Conservation (phyloP, 2,329 filamentous ascomycete species). For the Davidsoniella eucalypti region DNA sequence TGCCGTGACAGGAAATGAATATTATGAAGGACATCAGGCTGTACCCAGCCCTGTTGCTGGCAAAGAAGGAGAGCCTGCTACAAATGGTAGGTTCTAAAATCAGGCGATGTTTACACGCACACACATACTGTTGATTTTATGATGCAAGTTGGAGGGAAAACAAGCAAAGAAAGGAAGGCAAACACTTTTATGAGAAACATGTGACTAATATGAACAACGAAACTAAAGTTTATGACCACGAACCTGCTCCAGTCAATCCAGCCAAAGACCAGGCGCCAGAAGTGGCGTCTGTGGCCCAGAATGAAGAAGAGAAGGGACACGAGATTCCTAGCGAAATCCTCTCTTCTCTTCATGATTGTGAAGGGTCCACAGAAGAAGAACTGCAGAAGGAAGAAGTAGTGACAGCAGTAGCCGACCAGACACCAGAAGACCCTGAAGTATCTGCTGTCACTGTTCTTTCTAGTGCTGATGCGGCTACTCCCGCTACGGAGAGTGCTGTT, state of each 20-base stretch:
- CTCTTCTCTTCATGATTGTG: background rate
- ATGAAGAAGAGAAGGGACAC: too few relatives aligned
- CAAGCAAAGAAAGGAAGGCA: background rate
- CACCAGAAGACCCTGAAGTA: background rate
- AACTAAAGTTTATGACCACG: conserved; percentile 4
- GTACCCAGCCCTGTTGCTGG: background rate
- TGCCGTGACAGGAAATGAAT: background rate
- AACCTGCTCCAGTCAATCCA: background rate
- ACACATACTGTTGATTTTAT: background rate
- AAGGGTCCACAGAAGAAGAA: background rate
- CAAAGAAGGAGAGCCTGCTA: background rate
- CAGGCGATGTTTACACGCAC: too few relatives aligned
- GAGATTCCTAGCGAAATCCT: too few relatives aligned
- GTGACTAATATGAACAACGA: conserved; percentile 5
- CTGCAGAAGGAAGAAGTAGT: background rate
- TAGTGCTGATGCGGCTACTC: too few relatives aligned
- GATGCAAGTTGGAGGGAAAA: background rate
- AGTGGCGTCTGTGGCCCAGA: background rate
- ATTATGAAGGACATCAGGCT: background rate
- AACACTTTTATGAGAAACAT: background rate
- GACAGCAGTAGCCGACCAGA: background rate
- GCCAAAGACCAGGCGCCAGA: background rate
- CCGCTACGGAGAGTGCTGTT: too few relatives aligned
- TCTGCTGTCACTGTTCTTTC: too few relatives aligned
- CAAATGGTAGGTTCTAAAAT: conserved; percentile 6